A percentile compares a stretch with the other conserved stretches of the same genome.
These are phyloP conservation scores for Fusarium secorum DNA, from an alignment of 2,329 filamentous ascomycete genomes.

Conservation along the genomic window DNA sequence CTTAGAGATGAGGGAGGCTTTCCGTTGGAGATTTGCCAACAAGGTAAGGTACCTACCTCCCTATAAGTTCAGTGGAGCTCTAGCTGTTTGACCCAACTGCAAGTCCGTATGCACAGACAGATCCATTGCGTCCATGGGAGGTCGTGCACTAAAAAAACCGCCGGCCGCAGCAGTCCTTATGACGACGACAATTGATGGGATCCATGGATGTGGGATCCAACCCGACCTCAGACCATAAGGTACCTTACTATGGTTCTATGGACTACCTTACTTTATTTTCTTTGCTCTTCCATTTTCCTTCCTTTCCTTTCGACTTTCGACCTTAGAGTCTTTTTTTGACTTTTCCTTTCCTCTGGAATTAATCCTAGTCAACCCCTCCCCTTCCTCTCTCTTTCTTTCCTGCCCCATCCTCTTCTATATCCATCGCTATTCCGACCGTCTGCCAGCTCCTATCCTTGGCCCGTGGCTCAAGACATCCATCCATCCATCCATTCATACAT, in stretches of 20 bases:
- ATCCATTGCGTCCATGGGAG: slow-evolving; percentile 6
- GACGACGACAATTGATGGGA: slow-evolving; percentile 27
- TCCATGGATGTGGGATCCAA: slow-evolving; percentile 12
- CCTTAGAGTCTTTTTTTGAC: neutral
- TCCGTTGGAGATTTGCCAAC: slow-evolving; percentile 5
- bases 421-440: neutral
- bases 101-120: slow-evolving; percentile 19
- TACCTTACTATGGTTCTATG: neutral
- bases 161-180: slow-evolving; percentile 26
- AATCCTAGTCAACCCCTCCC: neutral
- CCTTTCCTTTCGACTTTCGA: slow-evolving; percentile 6
- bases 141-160: slow-evolving; percentile 15
- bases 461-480: slow-evolving; percentile 2
- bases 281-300: slow-evolving; percentile 29
- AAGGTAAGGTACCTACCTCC: too few species aligned
- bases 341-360: slow-evolving; percentile 7
- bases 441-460: neutral
- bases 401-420: slow-evolving; percentile 6
- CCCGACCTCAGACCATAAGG: slow-evolving; percentile 24
- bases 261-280: slow-evolving; percentile 1
- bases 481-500: slow-evolving; percentile 2
- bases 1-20: slow-evolving; percentile 5
- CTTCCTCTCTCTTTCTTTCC: neutral
- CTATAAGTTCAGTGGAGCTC: slow-evolving; percentile 7
- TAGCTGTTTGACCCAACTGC: slow-evolving; percentile 10